These are phyloP conservation scores for Pseudogymnoascus sp. DNA, from an alignment of 2,329 filamentous ascomycete genomes.

Conservation along the genomic window DNA sequence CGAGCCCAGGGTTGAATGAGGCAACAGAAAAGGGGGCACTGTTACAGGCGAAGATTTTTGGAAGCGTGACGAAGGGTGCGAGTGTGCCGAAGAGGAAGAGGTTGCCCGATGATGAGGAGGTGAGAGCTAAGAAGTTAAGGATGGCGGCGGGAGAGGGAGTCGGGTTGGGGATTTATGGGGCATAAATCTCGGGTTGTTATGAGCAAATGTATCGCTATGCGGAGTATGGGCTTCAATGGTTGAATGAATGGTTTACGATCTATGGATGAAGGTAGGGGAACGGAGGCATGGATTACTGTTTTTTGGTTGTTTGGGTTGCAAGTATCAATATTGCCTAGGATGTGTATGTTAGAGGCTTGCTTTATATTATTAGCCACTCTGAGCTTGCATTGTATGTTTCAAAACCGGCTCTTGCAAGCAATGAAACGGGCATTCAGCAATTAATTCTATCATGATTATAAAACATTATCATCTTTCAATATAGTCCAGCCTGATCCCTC, in stretches of 20 bases:
- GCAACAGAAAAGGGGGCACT: slow-evolving; percentile 30
- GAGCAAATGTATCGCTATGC: slow-evolving; percentile 4
- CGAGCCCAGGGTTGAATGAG: slow-evolving; percentile 23
- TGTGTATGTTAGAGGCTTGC: slow-evolving; percentile 1
- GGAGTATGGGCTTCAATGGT: slow-evolving; percentile 8
- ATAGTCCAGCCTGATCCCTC: background rate
- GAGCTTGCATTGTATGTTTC: background rate
- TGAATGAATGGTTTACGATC: background rate
- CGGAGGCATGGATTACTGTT: background rate
- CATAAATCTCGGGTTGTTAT: background rate
- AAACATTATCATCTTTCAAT: background rate
- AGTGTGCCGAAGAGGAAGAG: slow-evolving; percentile 21
- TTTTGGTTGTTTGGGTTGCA: background rate
- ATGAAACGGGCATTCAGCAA: background rate
- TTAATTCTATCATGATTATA: background rate
- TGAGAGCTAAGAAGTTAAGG: slow-evolving; percentile 25
- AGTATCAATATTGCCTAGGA: background rate
- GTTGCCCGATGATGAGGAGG: slow-evolving; percentile 14
- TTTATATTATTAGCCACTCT: background rate
- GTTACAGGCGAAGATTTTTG: slow-evolving; percentile 59
- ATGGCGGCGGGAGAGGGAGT: slow-evolving; percentile 22
- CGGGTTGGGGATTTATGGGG: slow-evolving; percentile 7
- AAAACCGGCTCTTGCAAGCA: background rate
- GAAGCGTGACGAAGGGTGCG: slow-evolving; percentile 50
- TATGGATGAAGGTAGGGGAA: slow-evolving; percentile 4